Percentiles rank a stretch among this genome's conserved stretches.
Conservation (phyloP, 768 basidiomycete genomes). For the Suillus discolor region DNA sequence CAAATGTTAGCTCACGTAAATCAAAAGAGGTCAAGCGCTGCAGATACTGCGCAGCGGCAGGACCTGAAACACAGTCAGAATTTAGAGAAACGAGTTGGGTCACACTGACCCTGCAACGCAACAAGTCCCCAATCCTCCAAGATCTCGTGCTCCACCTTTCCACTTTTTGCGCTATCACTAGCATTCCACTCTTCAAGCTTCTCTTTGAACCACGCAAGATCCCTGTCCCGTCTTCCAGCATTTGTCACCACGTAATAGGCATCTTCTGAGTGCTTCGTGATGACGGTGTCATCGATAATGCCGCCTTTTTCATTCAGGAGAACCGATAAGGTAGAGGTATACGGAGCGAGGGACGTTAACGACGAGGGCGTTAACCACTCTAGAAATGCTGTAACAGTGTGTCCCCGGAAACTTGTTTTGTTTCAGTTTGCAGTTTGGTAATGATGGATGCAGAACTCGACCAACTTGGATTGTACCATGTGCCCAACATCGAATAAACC, state of each 20-base stretch:
- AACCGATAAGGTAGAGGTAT: slow-evolving; percentile 84
- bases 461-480: slow-evolving; percentile 93
- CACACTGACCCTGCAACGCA: slow-evolving; percentile 77
- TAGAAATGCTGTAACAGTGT: slow-evolving; percentile 77
- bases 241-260: slow-evolving; percentile 97
- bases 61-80: slow-evolving; percentile 50
- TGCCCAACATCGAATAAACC: slow-evolving; percentile 98
- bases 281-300: slow-evolving; percentile 94
- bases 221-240: slow-evolving; percentile 82
- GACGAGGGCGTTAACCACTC: slow-evolving; percentile 91
- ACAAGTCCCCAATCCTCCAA: slow-evolving; percentile 86
- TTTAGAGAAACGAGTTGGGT: background rate
- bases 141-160: slow-evolving; percentile 78
- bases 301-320: slow-evolving; percentile 88
- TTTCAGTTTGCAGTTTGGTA: background rate
- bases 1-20: slow-evolving; percentile 77
- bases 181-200: slow-evolving; percentile 81
- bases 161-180: slow-evolving; percentile 46
- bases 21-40: slow-evolving; percentile 78
- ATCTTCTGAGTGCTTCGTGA: slow-evolving; percentile 79
- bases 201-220: slow-evolving; percentile 73
- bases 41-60: slow-evolving; percentile 77
- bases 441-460: slow-evolving; percentile 1
- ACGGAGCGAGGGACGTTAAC: slow-evolving; percentile 64
- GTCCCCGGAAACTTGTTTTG: slow-evolving; percentile 71